A percentile compares a stretch with the other conserved stretches of the same genome.
Conservation (phyloP, 352 stramenopile species). For the Peronospora belbahrii region DNA sequence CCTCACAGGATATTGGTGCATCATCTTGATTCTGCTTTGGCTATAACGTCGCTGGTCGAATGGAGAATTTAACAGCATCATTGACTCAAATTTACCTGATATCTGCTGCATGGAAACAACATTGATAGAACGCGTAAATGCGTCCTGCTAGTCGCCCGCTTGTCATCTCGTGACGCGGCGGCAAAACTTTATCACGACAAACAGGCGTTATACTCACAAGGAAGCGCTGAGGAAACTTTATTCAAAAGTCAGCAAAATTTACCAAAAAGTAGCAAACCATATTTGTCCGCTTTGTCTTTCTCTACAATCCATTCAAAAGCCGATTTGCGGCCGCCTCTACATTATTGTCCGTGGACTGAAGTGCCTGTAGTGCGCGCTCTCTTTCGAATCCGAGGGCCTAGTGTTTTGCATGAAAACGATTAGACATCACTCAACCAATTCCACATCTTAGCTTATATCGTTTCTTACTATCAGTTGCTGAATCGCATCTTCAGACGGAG, state of each 20-base stretch:
- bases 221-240: not conserved
- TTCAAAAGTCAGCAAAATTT: not conserved
- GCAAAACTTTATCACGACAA: too few relatives aligned
- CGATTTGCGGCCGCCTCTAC: slow-evolving; percentile 83
- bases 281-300: not conserved
- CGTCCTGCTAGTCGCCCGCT: too few relatives aligned
- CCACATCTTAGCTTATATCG: not conserved
- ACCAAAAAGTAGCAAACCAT: not conserved
- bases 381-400: slow-evolving; percentile 21
- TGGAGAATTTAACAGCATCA: too few relatives aligned
- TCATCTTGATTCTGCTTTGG: slow-evolving; percentile 5
- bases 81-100: too few relatives aligned
- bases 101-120: too few relatives aligned
- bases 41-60: too few relatives aligned
- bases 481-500: slow-evolving; percentile 67
- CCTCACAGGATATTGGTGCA: not conserved
- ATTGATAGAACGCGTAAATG: too few relatives aligned
- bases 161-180: too few relatives aligned
- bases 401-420: slow-evolving; percentile 5
- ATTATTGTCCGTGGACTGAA: slow-evolving; percentile 77
- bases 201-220: too few relatives aligned
- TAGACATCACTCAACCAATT: slow-evolving; percentile 3
- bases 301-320: slow-evolving; percentile 64
- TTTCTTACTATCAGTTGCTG: slow-evolving; percentile 63
- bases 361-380: slow-evolving; percentile 47